These are phyloP conservation scores for Thielaviopsis euricoi DNA, from an alignment of 2,329 filamentous ascomycete genomes.

Conservation along the genomic window DNA sequence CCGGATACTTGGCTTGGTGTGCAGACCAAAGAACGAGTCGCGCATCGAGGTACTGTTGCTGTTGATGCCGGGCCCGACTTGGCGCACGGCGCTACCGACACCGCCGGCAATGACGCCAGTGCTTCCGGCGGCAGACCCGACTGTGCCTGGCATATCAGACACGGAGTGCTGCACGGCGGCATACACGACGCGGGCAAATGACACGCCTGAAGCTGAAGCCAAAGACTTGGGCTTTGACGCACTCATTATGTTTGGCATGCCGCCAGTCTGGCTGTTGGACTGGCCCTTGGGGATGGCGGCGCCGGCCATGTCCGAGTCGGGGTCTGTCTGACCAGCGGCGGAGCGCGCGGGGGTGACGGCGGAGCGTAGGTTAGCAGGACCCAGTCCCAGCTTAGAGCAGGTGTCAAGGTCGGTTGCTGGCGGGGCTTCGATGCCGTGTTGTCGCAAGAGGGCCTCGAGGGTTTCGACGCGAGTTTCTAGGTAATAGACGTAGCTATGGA, in stretches of 20 bases:
- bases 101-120: not conserved
- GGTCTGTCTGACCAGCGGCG: not conserved
- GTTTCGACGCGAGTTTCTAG: slow-evolving; percentile 75
- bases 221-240: slow-evolving; percentile 66
- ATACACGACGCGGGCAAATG: slow-evolving; percentile 86
- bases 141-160: slow-evolving; percentile 24
- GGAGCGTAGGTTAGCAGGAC: slow-evolving; percentile 14
- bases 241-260: slow-evolving; percentile 63
- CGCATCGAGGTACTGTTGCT: slow-evolving; percentile 58
- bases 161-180: slow-evolving; percentile 70
- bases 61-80: slow-evolving; percentile 19
- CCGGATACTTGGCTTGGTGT: slow-evolving; percentile 75
- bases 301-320: not conserved
- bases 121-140: slow-evolving; percentile 14
- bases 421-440: slow-evolving; percentile 55
- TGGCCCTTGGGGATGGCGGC: not conserved
- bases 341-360: not conserved
- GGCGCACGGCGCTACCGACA: not conserved
- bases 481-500: slow-evolving; percentile 72
- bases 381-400: slow-evolving; percentile 32
- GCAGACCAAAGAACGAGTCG: slow-evolving; percentile 92
- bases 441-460: slow-evolving; percentile 58
- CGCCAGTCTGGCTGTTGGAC: slow-evolving; percentile 15
- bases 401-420: slow-evolving; percentile 53
- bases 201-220: slow-evolving; percentile 77